phyloP scores from a whole-genome alignment of 345 rosid genomes.

The Eucalyptus polybractea region DNA sequence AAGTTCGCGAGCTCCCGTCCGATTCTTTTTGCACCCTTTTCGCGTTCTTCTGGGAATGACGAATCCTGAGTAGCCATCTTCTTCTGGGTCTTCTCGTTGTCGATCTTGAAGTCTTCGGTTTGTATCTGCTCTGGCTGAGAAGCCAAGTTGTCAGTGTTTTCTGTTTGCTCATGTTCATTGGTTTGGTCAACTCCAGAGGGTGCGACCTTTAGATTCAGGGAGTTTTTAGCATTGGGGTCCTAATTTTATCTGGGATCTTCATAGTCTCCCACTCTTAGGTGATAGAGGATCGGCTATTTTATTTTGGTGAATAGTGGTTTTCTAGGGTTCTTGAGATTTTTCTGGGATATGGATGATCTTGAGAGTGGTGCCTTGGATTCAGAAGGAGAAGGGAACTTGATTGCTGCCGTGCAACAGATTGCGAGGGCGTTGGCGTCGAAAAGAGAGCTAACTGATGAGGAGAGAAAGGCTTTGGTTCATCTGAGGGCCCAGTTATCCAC shows the following conservation, averaged over 20 bases:
- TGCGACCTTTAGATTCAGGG: neutral
- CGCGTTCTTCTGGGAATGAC: neutral
- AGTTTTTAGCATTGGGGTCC: neutral
- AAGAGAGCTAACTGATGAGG: constrained; percentile 39
- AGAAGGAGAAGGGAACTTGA: constrained; percentile 49
- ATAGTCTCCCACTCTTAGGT: neutral
- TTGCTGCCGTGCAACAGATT: constrained; percentile 55
- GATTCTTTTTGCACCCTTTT: neutral
- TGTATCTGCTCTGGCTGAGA: neutral
- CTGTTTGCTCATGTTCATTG: neutral
- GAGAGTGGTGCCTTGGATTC: neutral
- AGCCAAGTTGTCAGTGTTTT: neutral
- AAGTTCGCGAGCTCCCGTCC: neutral
- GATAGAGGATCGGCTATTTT: neutral
- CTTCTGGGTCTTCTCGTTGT: neutral
- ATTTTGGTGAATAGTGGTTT: neutral
- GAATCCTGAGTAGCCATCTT: neutral
- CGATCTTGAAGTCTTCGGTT: neutral
- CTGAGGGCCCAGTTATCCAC: constrained; percentile 49
- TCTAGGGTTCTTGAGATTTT: neutral
- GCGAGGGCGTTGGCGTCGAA: constrained; percentile 44
- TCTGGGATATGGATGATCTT: neutral
- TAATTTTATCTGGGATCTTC: neutral
- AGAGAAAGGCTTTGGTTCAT: constrained; percentile 43
- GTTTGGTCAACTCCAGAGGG: neutral